These are phyloP conservation scores for Poa pratensis DNA, from an alignment of 176 grass and related monocot species.

Conservation along the genomic window DNA sequence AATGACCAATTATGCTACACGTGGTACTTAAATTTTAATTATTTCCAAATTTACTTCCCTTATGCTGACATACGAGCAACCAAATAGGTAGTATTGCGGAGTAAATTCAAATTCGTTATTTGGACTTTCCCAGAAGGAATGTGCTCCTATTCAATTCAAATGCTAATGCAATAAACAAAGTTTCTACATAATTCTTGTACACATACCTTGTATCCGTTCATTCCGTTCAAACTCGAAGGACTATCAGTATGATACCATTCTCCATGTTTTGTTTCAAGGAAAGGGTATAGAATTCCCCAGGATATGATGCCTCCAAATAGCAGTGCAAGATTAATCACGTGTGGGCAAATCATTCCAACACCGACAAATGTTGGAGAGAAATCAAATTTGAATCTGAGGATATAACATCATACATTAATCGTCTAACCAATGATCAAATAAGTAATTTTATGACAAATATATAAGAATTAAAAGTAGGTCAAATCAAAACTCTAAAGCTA, in stretches of 20 bases:
- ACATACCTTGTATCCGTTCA: slow-evolving; percentile 73
- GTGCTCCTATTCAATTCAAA: not conserved
- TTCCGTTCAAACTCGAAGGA: slow-evolving; percentile 50
- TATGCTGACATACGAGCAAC: not conserved
- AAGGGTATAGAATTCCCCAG: slow-evolving; percentile 64
- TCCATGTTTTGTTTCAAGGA: slow-evolving; percentile 59
- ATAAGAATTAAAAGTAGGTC: not conserved
- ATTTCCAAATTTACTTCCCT: not conserved
- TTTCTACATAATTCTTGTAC: not conserved
- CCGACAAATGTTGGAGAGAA: slow-evolving; percentile 63
- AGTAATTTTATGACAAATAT: not conserved
- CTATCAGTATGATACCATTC: slow-evolving; percentile 57
- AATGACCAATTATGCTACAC: not conserved
- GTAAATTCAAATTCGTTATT: not conserved
- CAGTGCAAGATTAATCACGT: slow-evolving; percentile 57
- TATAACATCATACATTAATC: slow-evolving; percentile 15
- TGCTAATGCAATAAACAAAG: too few relatives aligned
- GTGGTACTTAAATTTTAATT: not conserved
- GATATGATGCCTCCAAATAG: slow-evolving; percentile 57
- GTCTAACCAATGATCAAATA: not conserved
- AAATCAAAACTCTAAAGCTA: not conserved
- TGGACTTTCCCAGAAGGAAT: not conserved
- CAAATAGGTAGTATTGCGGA: not conserved
- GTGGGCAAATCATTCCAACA: slow-evolving; percentile 73
- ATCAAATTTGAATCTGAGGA: slow-evolving; percentile 72